Evolutionary conservation across 176 grass and related monocot genomes (phyloP), one percentile per base, ranked within the genome.

Genomic region (Hordeum marinum): DNA sequence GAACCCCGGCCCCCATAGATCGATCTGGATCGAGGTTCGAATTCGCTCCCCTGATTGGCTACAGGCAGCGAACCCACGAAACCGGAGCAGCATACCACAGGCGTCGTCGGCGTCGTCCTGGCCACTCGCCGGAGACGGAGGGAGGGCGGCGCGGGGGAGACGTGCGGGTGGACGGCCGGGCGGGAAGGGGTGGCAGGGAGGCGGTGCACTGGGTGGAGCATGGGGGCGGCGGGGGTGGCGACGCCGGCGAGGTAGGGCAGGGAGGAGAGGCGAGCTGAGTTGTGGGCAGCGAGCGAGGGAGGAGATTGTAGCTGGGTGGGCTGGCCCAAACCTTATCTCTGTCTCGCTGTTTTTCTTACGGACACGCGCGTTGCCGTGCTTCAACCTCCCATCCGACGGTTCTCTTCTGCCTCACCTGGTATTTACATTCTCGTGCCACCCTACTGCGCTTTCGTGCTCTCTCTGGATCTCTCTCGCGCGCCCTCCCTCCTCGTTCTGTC

Each of bases 301-400:
- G 71, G 68, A 52, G 68, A 32, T 73, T 73, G 71, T 75, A 75
- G 71, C 71, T 75, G 71, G 24, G 71, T 75, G 71, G 72, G 72
- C 72, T 75, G 45, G 72, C 72, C 72, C 72, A 75, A 75, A 75
- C 72, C 72, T 75, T 75, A 75, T 75, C 72, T 75, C 43, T 52
- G 43, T 32, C 72, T 75, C 27, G 42, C 72, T 55, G 57, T 52
- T 75, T 26, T 52, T 52, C 48, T 75, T 18, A 52, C 18, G 72
- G 72, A 75, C 45, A 75, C 15, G 25, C 72, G 72, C 45, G 26
- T 21, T 52, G 72, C 45, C 72, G 72, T 52, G 9, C 72, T 52
- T 75, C 43, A 11, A 75, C 43, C 72, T 75, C 0, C 72, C 72
- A 75, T 75, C 72, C 72, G 26, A 75, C 72, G 72, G 72, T 18